A percentile compares a stretch with the other conserved stretches of the same genome.
Evolutionary conservation across 2,329 filamentous ascomycete species (phyloP).

Genomic region (Neobulgaria alba): DNA sequence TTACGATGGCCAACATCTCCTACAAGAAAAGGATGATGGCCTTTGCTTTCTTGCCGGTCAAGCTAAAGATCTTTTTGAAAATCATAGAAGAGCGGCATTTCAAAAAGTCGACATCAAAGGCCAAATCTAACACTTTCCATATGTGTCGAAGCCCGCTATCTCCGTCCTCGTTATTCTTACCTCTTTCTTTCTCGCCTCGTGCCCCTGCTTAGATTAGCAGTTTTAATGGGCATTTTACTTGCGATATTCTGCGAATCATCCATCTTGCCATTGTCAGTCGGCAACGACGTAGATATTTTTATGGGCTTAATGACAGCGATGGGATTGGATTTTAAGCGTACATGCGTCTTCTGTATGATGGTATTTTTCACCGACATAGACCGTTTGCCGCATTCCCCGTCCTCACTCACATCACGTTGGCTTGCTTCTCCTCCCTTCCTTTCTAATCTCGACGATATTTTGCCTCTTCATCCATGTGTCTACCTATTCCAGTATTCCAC

Average conservation of each 20-base stretch:
- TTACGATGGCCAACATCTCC: conserved; percentile 63
- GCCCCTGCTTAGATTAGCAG: background rate
- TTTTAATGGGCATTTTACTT: background rate
- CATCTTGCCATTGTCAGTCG: background rate
- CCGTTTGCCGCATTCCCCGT: no score
- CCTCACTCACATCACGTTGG: no score
- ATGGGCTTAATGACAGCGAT: no score
- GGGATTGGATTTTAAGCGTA: no score
- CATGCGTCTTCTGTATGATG: no score
- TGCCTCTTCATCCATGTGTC: no score
- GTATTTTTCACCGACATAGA: no score
- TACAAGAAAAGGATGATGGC: conserved; percentile 68
- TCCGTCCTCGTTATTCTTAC: background rate
- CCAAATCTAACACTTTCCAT: conserved; percentile 59
- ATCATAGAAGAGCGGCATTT: conserved; percentile 65
- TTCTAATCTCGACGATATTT: no score
- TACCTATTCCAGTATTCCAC: no score
- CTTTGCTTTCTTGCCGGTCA: conserved; percentile 69
- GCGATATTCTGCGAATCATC: background rate
- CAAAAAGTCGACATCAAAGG: conserved; percentile 92
- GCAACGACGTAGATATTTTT: background rate
- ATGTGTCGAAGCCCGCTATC: background rate
- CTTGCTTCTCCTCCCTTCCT: no score
- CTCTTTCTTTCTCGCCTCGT: background rate
- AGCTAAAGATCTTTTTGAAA: conserved; percentile 65